Evolutionary conservation across 352 stramenopile genomes (phyloP), one percentile per base, ranked within the genome.

Genomic region (Phytophthora fragariaefolia): DNA sequence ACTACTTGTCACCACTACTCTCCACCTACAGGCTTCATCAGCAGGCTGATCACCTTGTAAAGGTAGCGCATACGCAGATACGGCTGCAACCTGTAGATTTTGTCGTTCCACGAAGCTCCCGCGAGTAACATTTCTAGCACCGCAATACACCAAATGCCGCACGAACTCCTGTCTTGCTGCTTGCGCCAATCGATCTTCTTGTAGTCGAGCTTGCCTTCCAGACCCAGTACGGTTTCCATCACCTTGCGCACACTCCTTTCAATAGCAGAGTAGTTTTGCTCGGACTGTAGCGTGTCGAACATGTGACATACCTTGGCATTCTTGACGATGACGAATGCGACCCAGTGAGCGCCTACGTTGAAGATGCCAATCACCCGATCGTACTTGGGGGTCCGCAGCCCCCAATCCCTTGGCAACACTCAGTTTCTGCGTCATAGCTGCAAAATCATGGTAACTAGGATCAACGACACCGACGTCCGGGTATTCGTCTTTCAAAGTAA

Each of bases 61-160:
- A 57, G 28, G 22, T 57, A 57, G 27, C 27, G 27, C 27, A 55
- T 55, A 15, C 49, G 49, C 9, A 56, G 28, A 28, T 56, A 56
- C 7, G 30, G 30, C 15, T 45, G 32, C 12, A 58, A n/a, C 13
- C 34, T 26, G 32, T 55, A 54, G 2, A 63, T 24, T 4, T 30
- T 23, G 30, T 55, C 43, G 18, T 48, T 38, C 55, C 42, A 63
- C 12, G 22, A 7, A 26, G 34, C 36, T 17, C 46, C 42, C 8
- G 20, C 30, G 10, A 63, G 3, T 24, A 63, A n/a, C 18, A 56
- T 23, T 34, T 64, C 22, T 3, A 57, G 24, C 8, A 64, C 6
- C 7, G 49, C 36, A 15, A 66, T 23, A 17, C 58, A 66, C 59
- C 49, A 67, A 6, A 46, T 17, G 18, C 48, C 27, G 27, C 56